A percentile compares a stretch with the other conserved stretches of the same genome.
Evolutionary conservation across 2,329 filamentous ascomycete genomes (phyloP).

Genomic region (Emmonsiellopsis sp.): DNA sequence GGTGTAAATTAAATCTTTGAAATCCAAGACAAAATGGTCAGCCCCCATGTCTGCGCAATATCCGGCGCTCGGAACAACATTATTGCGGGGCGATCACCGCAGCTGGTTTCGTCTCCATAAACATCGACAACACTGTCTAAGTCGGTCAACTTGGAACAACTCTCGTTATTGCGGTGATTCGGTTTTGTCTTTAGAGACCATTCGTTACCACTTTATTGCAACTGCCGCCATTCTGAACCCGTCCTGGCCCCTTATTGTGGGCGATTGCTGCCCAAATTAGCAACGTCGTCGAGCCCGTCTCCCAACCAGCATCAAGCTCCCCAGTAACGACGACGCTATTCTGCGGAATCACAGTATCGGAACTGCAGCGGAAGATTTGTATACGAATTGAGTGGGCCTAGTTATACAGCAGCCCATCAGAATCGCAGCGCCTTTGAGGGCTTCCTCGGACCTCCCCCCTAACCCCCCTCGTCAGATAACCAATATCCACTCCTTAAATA

Average conservation of each 20-base stretch:
- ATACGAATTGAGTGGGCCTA: background rate
- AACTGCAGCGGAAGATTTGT: background rate
- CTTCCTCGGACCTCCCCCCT: background rate
- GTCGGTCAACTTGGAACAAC: too few relatives aligned
- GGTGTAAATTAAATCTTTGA: background rate
- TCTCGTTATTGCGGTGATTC: too few relatives aligned
- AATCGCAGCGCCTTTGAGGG: background rate
- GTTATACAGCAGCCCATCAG: background rate
- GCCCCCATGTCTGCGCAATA: background rate
- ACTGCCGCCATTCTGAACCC: too few relatives aligned
- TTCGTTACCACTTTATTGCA: too few relatives aligned
- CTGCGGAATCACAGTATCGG: too few relatives aligned
- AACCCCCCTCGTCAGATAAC: background rate
- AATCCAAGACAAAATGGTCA: background rate
- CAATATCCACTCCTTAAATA: background rate
- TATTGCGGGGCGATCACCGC: background rate
- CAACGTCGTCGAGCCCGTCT: too few relatives aligned
- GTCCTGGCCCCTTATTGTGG: too few relatives aligned
- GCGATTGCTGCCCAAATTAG: too few relatives aligned
- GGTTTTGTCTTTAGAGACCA: too few relatives aligned
- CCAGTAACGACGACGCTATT: too few relatives aligned
- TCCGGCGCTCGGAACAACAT: background rate
- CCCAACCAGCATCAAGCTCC: too few relatives aligned
- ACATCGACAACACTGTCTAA: background rate
- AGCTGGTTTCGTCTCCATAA: background rate